These are phyloP conservation scores for Flaveria ramosissima DNA, from an alignment of 129 eudicot species.

Conservation along the genomic window DNA sequence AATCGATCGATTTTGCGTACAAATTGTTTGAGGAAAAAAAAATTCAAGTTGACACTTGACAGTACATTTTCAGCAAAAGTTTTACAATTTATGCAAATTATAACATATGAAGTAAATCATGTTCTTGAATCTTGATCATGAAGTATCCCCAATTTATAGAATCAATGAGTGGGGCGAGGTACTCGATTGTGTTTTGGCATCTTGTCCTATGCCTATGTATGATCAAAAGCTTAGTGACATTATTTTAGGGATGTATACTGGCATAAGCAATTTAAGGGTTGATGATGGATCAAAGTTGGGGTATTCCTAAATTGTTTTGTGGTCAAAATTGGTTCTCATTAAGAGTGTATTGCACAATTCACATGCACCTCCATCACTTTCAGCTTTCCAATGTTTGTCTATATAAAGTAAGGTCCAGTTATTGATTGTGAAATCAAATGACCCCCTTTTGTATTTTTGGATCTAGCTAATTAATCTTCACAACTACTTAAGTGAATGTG, in stretches of 20 bases:
- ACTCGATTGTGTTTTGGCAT: constrained; percentile 10
- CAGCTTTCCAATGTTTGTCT: constrained; percentile 35
- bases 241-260: constrained; percentile 18
- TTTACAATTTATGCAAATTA: neutral
- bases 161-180: constrained; percentile 21
- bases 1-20: neutral
- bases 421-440: constrained; percentile 17
- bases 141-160: constrained; percentile 10
- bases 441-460: neutral
- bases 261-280: constrained; percentile 7
- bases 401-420: constrained; percentile 22
- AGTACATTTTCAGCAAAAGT: neutral
- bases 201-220: constrained; percentile 24
- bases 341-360: constrained; percentile 25
- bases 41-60: constrained; percentile 16
- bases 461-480: neutral
- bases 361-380: constrained; percentile 34
- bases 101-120: neutral
- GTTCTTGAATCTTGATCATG: constrained; percentile 17
- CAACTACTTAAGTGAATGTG: constrained; percentile 3
- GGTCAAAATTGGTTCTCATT: constrained; percentile 25
- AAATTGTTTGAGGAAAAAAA: neutral
- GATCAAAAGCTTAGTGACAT: constrained; percentile 27
- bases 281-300: constrained; percentile 3
- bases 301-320: constrained; percentile 27